Evolutionary conservation across 371 early-diverging fungal genomes (phyloP).

Genomic region (Zychaea mexicana): DNA sequence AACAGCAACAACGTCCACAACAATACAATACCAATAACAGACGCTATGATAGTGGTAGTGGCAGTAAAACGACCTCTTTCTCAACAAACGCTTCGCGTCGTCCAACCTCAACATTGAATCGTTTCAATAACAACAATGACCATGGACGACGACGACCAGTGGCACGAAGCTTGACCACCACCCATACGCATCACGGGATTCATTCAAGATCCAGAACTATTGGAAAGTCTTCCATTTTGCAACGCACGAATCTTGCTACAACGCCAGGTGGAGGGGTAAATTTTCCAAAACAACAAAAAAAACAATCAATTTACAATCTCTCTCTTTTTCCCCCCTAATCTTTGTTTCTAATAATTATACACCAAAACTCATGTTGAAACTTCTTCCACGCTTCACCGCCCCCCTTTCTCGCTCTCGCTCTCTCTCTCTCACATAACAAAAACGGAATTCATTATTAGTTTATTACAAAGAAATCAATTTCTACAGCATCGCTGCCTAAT

Average conservation of each 20-base stretch:
- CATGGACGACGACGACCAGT: background rate
- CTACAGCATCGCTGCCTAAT: background rate
- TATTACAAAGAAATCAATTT: slow-evolving; percentile 1
- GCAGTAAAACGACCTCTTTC: background rate
- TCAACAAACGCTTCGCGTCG: slow-evolving; percentile 13
- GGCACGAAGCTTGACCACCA: background rate
- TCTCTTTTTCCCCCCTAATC: background rate
- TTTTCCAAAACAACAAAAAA: background rate
- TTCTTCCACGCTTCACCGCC: no score
- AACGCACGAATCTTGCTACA: background rate
- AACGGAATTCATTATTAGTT: background rate
- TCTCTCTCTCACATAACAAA: background rate
- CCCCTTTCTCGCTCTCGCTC: no score
- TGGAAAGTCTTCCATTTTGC: background rate
- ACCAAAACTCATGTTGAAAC: no score
- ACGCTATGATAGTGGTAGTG: background rate
- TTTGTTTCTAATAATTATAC: no score
- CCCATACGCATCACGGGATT: background rate
- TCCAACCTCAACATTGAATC: background rate
- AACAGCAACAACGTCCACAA: background rate
- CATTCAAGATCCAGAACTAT: background rate
- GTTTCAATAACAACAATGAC: background rate
- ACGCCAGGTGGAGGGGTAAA: slow-evolving; percentile 1
- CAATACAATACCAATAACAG: background rate
- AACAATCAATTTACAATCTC: background rate